Percentiles rank a stretch among this genome's conserved stretches.
Conservation (phyloP, 495 filamentous ascomycete species). For the Penicillium tannophilum region DNA sequence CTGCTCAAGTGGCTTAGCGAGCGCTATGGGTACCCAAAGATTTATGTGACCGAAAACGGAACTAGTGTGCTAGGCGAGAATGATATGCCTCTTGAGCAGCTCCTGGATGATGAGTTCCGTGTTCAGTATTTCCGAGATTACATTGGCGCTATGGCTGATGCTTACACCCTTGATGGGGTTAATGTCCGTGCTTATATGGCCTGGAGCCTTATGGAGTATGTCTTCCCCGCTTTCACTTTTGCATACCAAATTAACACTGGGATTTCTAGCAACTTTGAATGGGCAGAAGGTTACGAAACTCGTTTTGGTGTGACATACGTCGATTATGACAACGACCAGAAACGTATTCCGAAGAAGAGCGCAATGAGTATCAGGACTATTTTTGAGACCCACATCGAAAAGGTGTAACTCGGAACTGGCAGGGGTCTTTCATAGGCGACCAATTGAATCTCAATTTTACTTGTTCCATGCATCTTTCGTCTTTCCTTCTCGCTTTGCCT, state of each 20-base stretch:
- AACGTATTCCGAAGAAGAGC: conserved; percentile 78
- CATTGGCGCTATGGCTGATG: conserved; percentile 69
- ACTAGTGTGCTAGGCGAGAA: conserved; percentile 79
- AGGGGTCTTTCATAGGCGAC: not conserved
- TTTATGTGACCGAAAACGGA: conserved; percentile 84
- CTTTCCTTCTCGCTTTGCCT: not conserved
- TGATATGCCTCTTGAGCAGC: conserved; percentile 66
- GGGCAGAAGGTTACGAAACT: conserved; percentile 83
- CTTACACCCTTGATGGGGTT: conserved; percentile 65
- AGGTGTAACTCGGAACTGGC: conserved; percentile 16
- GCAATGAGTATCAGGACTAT: conserved; percentile 65
- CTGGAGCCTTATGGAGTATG: conserved; percentile 76
- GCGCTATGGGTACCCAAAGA: conserved; percentile 70
- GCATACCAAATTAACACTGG: conserved; percentile 13
- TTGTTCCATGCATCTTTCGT: not conserved
- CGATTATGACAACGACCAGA: conserved; percentile 73
- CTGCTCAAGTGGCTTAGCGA: conserved; percentile 79
- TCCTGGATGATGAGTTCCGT: conserved; percentile 74
- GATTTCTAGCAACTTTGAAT: conserved; percentile 52
- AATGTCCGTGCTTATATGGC: conserved; percentile 75
- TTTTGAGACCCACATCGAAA: conserved; percentile 53
- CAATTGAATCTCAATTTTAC: not conserved
- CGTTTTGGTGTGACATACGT: conserved; percentile 78
- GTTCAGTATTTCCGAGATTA: conserved; percentile 75
- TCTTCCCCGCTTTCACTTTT: conserved; percentile 5